Percentiles rank a stretch among this genome's conserved stretches.
Evolutionary conservation across 2,329 filamentous ascomycete genomes (phyloP).

Genomic region (Graphilbum ipis-grandicollis): DNA sequence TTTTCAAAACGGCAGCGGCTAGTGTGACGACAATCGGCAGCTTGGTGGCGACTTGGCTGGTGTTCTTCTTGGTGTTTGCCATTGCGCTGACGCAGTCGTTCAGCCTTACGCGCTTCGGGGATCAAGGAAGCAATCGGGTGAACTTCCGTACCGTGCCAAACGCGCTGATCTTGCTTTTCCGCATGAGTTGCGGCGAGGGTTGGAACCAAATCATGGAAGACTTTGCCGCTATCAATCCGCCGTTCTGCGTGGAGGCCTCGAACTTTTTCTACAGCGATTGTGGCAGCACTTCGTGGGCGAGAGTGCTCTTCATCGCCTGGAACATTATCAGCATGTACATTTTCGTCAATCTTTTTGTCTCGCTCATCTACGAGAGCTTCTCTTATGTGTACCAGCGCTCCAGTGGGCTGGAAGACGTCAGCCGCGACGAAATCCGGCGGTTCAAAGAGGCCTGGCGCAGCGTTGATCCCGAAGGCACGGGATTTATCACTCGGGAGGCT

Average conservation of each 20-base stretch:
- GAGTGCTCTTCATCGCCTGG: slow-evolving; percentile 84
- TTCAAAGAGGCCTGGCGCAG: slow-evolving; percentile 99
- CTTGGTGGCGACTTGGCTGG: slow-evolving; percentile 88
- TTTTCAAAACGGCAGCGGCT: slow-evolving; percentile 96
- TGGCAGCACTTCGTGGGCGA: slow-evolving; percentile 76
- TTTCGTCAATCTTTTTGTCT: slow-evolving; percentile 95
- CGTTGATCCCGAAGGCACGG: slow-evolving; percentile 78
- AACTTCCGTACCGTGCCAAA: slow-evolving; percentile 93
- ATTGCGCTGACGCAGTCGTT: slow-evolving; percentile 95
- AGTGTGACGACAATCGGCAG: slow-evolving; percentile 84
- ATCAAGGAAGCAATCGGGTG: slow-evolving; percentile 54
- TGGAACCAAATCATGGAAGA: slow-evolving; percentile 98
- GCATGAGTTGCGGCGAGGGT: slow-evolving; percentile 83
- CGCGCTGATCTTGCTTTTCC: slow-evolving; percentile 80
- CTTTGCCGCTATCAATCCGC: slow-evolving; percentile 62
- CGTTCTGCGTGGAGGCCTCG: slow-evolving; percentile 56
- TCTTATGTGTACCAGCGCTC: slow-evolving; percentile 97
- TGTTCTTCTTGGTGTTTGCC: slow-evolving; percentile 88
- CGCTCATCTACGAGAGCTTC: slow-evolving; percentile 97
- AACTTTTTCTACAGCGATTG: slow-evolving; percentile 83
- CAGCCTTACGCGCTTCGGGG: slow-evolving; percentile 76
- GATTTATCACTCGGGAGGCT: slow-evolving; percentile 76
- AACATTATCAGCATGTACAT: slow-evolving; percentile 99
- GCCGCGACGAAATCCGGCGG: slow-evolving; percentile 80
- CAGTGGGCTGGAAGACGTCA: slow-evolving; percentile 78